Base-by-base conservation (phyloP, 2,329 filamentous ascomycete species). In the Epichloe coenophiala region DNA sequence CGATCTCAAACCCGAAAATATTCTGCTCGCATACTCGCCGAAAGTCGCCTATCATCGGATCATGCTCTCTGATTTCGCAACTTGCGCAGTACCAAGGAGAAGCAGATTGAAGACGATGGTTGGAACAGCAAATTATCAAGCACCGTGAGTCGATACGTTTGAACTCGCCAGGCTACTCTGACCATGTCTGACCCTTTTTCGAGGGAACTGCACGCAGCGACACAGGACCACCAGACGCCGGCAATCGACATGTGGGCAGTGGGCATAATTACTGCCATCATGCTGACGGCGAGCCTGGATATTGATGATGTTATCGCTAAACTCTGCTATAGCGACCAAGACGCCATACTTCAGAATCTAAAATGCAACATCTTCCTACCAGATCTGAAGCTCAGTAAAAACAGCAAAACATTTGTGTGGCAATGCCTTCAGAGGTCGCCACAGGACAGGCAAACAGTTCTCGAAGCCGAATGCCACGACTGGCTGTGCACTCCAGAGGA, bases 1-100 rank as follows among this genome's bases (percentile, higher is more conserved):
- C 1, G 76, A 79, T 50, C 61, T 78, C 33, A 78, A 79, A 53
- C 73, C 71, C 0, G 74, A 77, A 55, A 78, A 78, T 40, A 66
- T 79, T 3, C 68, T 78, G 11, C 65, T 76, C 50, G 70, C 69
- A 0, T 68, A 67, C 13, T 73, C 71, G 2, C 71, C 72, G 0
- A 68, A 65, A 27, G 60, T 67, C 11, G 61, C 63, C 2, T 70
- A 71, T 41, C 63, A 66, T 47, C 66, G 75, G 8, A 62, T 78
- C 3, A 71, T 75, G 54, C 64, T 79, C 11, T 71, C 74, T 0
- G 76, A 79, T 53, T 73, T 79, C 64, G 75, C 75, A 3, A 69
- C 68, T 42, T 74, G 72, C 2, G 73, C 67, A 12, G 65, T 71
- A 11, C 61, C 68, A 8, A 63, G 61, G 41, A 63, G 66, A 3